Evolutionary conservation across 1,139 yeast species (phyloP).

Genomic region (Suhomyces kunorum): DNA sequence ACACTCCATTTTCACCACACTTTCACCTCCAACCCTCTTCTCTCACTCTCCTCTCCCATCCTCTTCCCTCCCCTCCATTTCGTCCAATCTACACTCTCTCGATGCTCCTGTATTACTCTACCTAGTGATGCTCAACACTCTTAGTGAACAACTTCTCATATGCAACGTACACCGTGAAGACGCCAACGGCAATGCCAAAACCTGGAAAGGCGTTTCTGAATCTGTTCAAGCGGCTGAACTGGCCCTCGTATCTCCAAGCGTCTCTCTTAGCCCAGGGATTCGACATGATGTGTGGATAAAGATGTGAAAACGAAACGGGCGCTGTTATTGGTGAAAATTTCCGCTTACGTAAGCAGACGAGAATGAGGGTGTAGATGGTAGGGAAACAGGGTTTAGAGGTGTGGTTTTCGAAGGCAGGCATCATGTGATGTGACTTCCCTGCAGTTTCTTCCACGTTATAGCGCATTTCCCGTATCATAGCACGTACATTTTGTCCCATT

Average conservation of each 20-base stretch:
- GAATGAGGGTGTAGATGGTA: too few relatives aligned
- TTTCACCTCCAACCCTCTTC: background rate
- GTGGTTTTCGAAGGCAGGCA: too few relatives aligned
- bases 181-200: constrained; percentile 75
- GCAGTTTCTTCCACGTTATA: too few relatives aligned
- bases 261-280: constrained; percentile 69
- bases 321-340: constrained; percentile 12
- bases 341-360: constrained; percentile 9
- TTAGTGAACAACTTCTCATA: constrained; percentile 57
- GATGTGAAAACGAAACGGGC: background rate
- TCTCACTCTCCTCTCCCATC: background rate
- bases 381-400: too few relatives aligned
- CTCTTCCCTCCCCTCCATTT: background rate
- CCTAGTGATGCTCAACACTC: constrained; percentile 20
- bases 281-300: constrained; percentile 8
- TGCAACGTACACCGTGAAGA: constrained; percentile 65
- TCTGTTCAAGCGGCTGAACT: constrained; percentile 70
- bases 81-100: constrained; percentile 1
- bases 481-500: too few relatives aligned
- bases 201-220: constrained; percentile 83
- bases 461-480: too few relatives aligned
- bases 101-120: constrained; percentile 1
- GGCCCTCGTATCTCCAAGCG: constrained; percentile 90
- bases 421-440: too few relatives aligned
- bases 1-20: background rate